Percentiles rank a stretch among this genome's conserved stretches.
Evolutionary conservation across 441 rosid species (phyloP).

Genomic region (Gossypium gossypioides): DNA sequence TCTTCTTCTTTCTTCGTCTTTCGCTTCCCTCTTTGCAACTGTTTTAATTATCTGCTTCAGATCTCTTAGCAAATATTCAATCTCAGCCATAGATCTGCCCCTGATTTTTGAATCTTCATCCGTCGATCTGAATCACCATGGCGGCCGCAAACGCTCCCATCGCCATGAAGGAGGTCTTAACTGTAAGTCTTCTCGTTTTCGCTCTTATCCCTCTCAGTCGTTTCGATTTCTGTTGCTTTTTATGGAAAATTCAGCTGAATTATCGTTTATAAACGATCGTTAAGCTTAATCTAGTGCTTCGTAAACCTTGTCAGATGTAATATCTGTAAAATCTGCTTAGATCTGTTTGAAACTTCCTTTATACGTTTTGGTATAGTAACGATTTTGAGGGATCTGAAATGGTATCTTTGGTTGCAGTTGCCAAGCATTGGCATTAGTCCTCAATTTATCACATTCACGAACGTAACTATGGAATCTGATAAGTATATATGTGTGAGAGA

Average conservation of each 20-base stretch:
- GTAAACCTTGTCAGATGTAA: slow-evolving; percentile 15
- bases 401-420: slow-evolving; percentile 18
- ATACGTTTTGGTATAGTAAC: slow-evolving; percentile 12
- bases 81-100: slow-evolving; percentile 44
- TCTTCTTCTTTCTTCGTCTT: slow-evolving; percentile 5
- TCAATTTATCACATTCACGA: slow-evolving; percentile 81
- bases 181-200: slow-evolving; percentile 31
- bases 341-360: slow-evolving; percentile 22
- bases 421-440: slow-evolving; percentile 76
- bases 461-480: slow-evolving; percentile 68
- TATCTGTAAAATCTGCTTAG: slow-evolving; percentile 12
- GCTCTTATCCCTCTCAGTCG: background rate
- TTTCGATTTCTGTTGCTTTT: slow-evolving; percentile 2
- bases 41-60: slow-evolving; percentile 37
- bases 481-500: slow-evolving; percentile 67
- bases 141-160: slow-evolving; percentile 63
- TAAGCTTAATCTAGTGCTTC: background rate
- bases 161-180: slow-evolving; percentile 57
- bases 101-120: slow-evolving; percentile 21
- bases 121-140: slow-evolving; percentile 47
- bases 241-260: slow-evolving; percentile 18
- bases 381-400: slow-evolving; percentile 24
- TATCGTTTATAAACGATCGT: background rate
- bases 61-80: slow-evolving; percentile 42
- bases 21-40: slow-evolving; percentile 9